A percentile compares a stretch with the other conserved stretches of the same genome.
phyloP scores from a whole-genome alignment of 2,329 filamentous ascomycete genomes.

The Capronia epimyces region DNA sequence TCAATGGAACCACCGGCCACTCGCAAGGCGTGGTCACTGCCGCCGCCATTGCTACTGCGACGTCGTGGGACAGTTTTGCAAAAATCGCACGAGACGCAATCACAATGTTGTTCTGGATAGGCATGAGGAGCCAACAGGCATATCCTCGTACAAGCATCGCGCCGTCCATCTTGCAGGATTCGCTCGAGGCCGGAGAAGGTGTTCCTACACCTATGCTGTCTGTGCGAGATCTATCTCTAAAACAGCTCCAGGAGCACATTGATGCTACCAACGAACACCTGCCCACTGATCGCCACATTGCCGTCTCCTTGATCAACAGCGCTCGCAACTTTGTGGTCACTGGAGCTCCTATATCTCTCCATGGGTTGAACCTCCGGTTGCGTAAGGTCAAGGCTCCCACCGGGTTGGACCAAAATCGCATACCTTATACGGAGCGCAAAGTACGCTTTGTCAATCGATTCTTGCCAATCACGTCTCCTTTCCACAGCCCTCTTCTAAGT shows the following conservation, averaged over 20 bases:
- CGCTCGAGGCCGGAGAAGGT: constrained; percentile 90
- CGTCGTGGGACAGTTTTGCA: constrained; percentile 88
- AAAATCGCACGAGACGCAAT: constrained; percentile 73
- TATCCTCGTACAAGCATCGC: constrained; percentile 93
- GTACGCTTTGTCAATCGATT: constrained; percentile 95
- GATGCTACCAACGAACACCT: constrained; percentile 96
- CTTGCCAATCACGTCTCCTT: constrained; percentile 92
- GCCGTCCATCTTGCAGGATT: constrained; percentile 85
- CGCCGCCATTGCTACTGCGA: constrained; percentile 81
- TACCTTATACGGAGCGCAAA: constrained; percentile 93
- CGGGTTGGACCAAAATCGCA: constrained; percentile 89
- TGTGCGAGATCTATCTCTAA: constrained; percentile 82
- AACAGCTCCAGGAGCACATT: constrained; percentile 91
- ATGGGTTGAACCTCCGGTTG: constrained; percentile 89
- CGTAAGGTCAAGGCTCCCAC: constrained; percentile 97
- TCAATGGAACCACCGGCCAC: constrained; percentile 87
- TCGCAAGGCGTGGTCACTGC: constrained; percentile 95
- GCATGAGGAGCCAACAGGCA: constrained; percentile 90
- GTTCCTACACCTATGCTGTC: constrained; percentile 95
- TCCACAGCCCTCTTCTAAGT: constrained; percentile 90
- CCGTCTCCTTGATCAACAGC: constrained; percentile 93
- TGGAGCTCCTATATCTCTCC: constrained; percentile 89
- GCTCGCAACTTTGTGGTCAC: constrained; percentile 95
- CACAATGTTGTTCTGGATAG: constrained; percentile 97
- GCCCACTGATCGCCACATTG: constrained; percentile 84